Evolutionary conservation across 1,284 basidiomycete species (phyloP).

Genomic region (Lignosus rhinocerotis): DNA sequence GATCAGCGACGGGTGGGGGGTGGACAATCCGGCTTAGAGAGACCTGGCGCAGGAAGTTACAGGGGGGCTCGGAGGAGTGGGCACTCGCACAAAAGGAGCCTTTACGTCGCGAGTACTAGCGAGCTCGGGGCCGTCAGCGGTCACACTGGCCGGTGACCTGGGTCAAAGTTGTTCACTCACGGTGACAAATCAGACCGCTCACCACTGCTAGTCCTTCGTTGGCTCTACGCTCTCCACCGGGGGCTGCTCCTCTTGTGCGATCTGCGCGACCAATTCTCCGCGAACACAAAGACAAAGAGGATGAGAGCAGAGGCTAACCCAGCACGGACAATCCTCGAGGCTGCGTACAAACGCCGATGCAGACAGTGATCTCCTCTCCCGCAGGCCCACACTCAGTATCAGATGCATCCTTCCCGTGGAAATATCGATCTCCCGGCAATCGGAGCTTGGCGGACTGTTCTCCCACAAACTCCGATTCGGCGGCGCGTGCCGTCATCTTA

Average conservation of each 20-base stretch:
- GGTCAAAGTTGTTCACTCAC: neutral
- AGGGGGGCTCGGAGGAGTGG: neutral
- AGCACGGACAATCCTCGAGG: slow-evolving; percentile 22
- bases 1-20: slow-evolving; percentile 21
- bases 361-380: neutral
- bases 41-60: slow-evolving; percentile 1
- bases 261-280: slow-evolving; percentile 12
- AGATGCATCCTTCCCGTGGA: slow-evolving; percentile 15
- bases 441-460: slow-evolving; percentile 1
- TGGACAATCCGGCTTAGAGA: neutral
- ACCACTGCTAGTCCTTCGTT: neutral
- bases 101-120: slow-evolving; percentile 7
- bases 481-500: neutral
- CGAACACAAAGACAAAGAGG: neutral
- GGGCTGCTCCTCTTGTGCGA: slow-evolving; percentile 5
- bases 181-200: slow-evolving; percentile 5
- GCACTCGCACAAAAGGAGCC: slow-evolving; percentile 10
- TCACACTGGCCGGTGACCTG: neutral
- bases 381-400: slow-evolving; percentile 4
- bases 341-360: slow-evolving; percentile 4
- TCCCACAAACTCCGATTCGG: slow-evolving; percentile 8
- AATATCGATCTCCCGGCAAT: slow-evolving; percentile 13
- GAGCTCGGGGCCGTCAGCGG: slow-evolving; percentile 6
- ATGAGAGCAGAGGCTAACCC: neutral
- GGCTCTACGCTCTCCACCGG: neutral